Percentiles rank a stretch among this genome's conserved stretches.
phyloP scores from a whole-genome alignment of 768 basidiomycete species.

The Antrodiella citrinella region DNA sequence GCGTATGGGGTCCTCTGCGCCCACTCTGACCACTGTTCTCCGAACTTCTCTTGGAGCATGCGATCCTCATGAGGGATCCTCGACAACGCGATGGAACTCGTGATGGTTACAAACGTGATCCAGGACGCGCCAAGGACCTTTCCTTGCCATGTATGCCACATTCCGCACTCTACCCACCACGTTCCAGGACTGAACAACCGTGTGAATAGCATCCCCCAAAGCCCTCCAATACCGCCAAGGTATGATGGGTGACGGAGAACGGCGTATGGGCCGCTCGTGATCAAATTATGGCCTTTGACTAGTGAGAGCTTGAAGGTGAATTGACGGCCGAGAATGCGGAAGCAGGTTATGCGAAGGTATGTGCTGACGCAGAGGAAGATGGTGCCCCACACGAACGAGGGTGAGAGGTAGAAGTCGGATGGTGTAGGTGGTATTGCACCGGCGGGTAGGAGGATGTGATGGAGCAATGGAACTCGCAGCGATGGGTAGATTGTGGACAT shows the following conservation, averaged over 20 bases:
- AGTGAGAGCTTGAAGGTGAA: conserved; percentile 8
- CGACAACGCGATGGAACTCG: neutral
- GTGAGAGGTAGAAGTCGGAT: conserved; percentile 25
- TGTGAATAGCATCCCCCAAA: conserved; percentile 4
- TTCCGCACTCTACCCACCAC: conserved; percentile 1
- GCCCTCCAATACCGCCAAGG: conserved; percentile 1
- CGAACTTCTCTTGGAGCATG: conserved; percentile 8
- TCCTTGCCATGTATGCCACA: conserved; percentile 1
- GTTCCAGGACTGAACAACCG: conserved; percentile 6
- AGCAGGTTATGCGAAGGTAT: conserved; percentile 1
- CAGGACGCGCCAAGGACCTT: neutral
- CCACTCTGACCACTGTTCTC: conserved; percentile 8
- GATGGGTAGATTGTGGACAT: neutral
- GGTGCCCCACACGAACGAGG: neutral
- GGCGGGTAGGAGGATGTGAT: neutral
- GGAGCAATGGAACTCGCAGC: neutral
- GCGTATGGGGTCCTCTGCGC: conserved; percentile 5
- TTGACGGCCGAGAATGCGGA: conserved; percentile 2
- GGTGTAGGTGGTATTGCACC: neutral
- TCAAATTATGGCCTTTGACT: conserved; percentile 5
- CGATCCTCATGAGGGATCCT: conserved; percentile 5
- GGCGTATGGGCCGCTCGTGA: conserved; percentile 14
- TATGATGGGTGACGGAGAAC: conserved; percentile 16
- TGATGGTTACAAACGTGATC: neutral
- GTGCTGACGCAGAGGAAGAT: neutral